Conservation (phyloP, 2,329 filamentous ascomycete species). For the Bimuria novae-zelandiae region DNA sequence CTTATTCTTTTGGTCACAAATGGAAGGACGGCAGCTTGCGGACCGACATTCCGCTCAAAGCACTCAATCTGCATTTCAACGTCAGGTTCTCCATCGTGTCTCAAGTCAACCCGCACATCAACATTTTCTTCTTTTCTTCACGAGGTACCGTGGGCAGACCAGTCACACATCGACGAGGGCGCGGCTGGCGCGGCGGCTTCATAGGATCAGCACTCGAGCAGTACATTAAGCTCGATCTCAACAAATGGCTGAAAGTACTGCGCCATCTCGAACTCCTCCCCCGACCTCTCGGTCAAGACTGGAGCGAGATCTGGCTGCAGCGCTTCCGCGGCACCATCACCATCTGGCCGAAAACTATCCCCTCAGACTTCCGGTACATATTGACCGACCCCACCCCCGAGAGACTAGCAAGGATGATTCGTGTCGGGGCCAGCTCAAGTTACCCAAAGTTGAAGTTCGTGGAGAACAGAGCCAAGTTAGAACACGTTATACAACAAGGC, state of each 20-base stretch:
- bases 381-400: constrained; percentile 78
- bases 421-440: constrained; percentile 84
- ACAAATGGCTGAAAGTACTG: constrained; percentile 96
- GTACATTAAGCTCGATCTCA: constrained; percentile 93
- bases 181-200: constrained; percentile 95
- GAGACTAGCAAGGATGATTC: constrained; percentile 83
- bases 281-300: constrained; percentile 89
- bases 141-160: constrained; percentile 89
- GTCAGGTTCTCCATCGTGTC: constrained; percentile 94
- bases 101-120: constrained; percentile 94
- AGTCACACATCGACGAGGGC: constrained; percentile 89
- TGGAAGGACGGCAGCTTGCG: constrained; percentile 97
- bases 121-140: constrained; percentile 97
- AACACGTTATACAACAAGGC: constrained; percentile 67
- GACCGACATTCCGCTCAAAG: constrained; percentile 93
- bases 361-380: constrained; percentile 83
- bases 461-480: constrained; percentile 81
- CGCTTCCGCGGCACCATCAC: constrained; percentile 94
- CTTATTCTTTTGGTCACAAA: constrained; percentile 97
- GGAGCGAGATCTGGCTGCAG: constrained; percentile 96
- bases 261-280: constrained; percentile 91
- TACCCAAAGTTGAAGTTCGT: constrained; percentile 95
- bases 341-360: constrained; percentile 84
- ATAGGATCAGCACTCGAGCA: constrained; percentile 90
- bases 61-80: constrained; percentile 95